Percentiles rank a stretch among this genome's conserved stretches.
Conservation (phyloP, 768 basidiomycete species). For the Psilocybe azurescens region DNA sequence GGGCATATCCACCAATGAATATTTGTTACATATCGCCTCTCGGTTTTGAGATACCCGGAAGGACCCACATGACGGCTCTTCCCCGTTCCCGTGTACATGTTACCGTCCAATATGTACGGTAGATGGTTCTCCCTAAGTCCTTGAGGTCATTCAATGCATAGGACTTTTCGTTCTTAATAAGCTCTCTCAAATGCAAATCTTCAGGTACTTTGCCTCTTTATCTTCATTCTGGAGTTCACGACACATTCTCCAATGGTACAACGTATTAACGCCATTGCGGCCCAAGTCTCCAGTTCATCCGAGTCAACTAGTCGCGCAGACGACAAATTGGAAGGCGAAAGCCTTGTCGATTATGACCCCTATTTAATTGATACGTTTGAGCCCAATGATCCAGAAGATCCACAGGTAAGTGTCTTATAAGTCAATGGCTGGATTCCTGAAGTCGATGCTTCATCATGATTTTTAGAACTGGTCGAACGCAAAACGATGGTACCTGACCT, state of each 20-base stretch:
- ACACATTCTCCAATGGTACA: background rate
- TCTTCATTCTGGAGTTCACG: background rate
- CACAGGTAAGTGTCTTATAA: conserved; percentile 41
- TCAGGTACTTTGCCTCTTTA: background rate
- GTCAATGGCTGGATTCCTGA: background rate
- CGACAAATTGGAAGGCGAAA: conserved; percentile 8
- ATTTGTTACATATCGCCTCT: background rate
- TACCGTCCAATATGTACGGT: background rate
- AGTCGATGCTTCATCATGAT: no score
- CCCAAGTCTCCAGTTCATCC: conserved; percentile 18
- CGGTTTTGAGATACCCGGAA: conserved; percentile 9
- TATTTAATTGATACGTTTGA: conserved; percentile 42
- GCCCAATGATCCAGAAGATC: conserved; percentile 47
- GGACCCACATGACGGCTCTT: background rate
- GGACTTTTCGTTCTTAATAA: background rate
- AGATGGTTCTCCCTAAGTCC: background rate
- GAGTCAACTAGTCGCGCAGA: conserved; percentile 6
- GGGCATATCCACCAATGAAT: background rate
- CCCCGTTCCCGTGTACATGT: background rate
- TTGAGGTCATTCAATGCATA: conserved; percentile 3
- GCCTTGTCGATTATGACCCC: conserved; percentile 26
- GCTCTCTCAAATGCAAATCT: background rate
- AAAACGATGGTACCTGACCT: conserved; percentile 58
- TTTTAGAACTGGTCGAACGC: conserved; percentile 53
- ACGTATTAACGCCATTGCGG: background rate